Evolutionary conservation across 495 filamentous ascomycete species (phyloP).

Genomic region (Aspergillus diversus): DNA sequence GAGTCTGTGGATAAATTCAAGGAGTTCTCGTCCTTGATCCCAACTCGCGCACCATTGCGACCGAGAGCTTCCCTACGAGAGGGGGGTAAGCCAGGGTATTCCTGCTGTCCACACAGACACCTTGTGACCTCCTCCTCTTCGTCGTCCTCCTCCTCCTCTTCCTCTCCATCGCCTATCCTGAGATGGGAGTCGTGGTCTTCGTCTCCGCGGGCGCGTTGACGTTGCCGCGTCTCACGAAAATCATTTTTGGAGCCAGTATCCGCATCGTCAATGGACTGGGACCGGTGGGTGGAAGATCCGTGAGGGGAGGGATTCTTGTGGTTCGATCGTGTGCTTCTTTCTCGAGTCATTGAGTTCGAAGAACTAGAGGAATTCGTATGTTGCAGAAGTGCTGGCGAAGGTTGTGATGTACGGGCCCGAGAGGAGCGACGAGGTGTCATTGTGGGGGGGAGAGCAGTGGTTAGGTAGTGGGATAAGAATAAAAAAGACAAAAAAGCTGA

Average conservation of each 20-base stretch:
- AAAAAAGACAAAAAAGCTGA: constrained; percentile 12
- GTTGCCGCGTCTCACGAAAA: constrained; percentile 70
- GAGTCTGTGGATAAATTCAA: constrained; percentile 36
- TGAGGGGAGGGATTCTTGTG: constrained; percentile 74
- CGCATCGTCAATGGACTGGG: constrained; percentile 77
- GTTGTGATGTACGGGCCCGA: constrained; percentile 81
- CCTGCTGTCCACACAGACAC: constrained; percentile 91
- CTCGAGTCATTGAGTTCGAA: constrained; percentile 69
- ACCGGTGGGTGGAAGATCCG: constrained; percentile 73
- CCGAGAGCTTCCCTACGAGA: constrained; percentile 61
- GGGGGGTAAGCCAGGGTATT: constrained; percentile 88
- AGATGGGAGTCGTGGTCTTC: constrained; percentile 59
- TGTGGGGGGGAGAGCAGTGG: constrained; percentile 23
- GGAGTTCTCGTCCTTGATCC: constrained; percentile 62
- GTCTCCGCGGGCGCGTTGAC: constrained; percentile 67
- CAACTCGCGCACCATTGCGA: constrained; percentile 47
- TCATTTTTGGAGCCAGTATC: constrained; percentile 60
- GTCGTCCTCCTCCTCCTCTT: constrained; percentile 61
- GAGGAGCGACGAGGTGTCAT: constrained; percentile 88
- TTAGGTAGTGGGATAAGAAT: constrained; percentile 18
- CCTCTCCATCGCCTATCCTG: constrained; percentile 40
- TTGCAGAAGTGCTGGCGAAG: constrained; percentile 65
- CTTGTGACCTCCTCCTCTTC: constrained; percentile 94
- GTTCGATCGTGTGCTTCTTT: constrained; percentile 71
- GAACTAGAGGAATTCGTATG: constrained; percentile 77